These are phyloP conservation scores for Chimonanthus salicifolius DNA, from an alignment of 164 flowering plant genomes.

Conservation along the genomic window DNA sequence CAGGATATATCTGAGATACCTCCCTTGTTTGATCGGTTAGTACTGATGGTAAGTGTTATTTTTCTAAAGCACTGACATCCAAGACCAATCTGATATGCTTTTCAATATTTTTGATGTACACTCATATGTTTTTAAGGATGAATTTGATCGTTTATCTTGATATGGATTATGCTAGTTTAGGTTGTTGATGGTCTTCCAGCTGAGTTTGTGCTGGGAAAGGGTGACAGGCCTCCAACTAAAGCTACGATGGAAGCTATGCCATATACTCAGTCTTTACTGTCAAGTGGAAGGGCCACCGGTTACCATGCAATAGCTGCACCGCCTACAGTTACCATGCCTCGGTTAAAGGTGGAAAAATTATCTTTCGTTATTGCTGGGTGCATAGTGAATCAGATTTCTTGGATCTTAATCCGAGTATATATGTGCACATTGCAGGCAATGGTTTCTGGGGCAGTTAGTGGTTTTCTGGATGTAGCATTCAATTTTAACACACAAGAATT, in stretches of 20 bases:
- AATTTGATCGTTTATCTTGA: conserved; percentile 9
- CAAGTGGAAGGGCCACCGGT: conserved; percentile 63
- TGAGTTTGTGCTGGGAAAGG: conserved; percentile 88
- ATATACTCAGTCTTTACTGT: conserved; percentile 72
- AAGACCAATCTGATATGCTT: not conserved
- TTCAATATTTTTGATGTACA: not conserved
- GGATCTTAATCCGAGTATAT: not conserved
- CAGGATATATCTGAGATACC: conserved; percentile 70
- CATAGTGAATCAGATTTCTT: not conserved
- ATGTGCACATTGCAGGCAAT: conserved; percentile 51
- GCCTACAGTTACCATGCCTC: conserved; percentile 99
- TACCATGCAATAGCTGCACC: conserved; percentile 95
- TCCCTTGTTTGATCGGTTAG: conserved; percentile 57
- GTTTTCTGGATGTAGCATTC: conserved; percentile 86
- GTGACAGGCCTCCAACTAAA: conserved; percentile 53
- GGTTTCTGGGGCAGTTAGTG: conserved; percentile 92
- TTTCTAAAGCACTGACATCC: not conserved
- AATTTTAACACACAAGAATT: conserved; percentile 91
- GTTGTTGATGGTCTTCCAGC: conserved; percentile 99
- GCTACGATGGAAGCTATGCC: conserved; percentile 77
- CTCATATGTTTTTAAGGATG: conserved; percentile 8
- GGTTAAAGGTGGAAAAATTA: conserved; percentile 58
- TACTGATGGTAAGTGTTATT: conserved; percentile 58
- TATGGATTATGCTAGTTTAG: conserved; percentile 31
- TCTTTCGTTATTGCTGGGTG: not conserved